Evolutionary conservation across 2,329 filamentous ascomycete species (phyloP).

Genomic region (Colletotrichum brevisporum): DNA sequence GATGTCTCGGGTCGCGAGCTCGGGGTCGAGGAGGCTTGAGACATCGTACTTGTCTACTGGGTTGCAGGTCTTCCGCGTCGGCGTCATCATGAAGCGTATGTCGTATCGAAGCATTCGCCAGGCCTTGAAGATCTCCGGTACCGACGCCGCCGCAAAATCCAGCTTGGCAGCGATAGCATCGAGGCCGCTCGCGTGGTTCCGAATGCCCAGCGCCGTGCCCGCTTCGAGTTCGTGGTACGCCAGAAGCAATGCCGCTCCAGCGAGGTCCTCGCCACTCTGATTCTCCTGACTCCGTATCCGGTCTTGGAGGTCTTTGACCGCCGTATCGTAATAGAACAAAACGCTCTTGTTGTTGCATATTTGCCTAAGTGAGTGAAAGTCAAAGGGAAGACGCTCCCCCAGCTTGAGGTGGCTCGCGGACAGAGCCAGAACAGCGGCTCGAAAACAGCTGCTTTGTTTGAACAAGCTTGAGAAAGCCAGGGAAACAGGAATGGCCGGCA

Average conservation of each 20-base stretch:
- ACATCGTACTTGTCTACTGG: conserved; percentile 21
- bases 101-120: conserved; percentile 35
- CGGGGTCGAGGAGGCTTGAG: conserved; percentile 24
- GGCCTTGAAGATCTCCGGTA: conserved; percentile 34
- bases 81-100: conserved; percentile 11
- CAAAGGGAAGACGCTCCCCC: background rate
- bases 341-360: conserved; percentile 19
- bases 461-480: conserved; percentile 27
- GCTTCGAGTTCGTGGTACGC: conserved; percentile 33
- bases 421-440: conserved; percentile 23
- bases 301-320: conserved; percentile 19
- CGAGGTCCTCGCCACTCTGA: conserved; percentile 20
- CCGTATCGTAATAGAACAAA: conserved; percentile 26
- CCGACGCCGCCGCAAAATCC: conserved; percentile 10
- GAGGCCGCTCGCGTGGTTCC: conserved; percentile 23
- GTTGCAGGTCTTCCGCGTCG: conserved; percentile 6
- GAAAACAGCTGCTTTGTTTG: conserved; percentile 24
- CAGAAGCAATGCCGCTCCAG: conserved; percentile 25
- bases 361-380: background rate
- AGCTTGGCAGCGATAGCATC: conserved; percentile 27
- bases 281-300: background rate
- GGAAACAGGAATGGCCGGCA: conserved; percentile 16
- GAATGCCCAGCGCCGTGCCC: conserved; percentile 20
- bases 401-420: conserved; percentile 28
- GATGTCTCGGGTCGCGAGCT: conserved; percentile 29